Percentiles rank a stretch among this genome's conserved stretches.
Conservation (phyloP, 179 eudicot species). For the Spergularia azorica region DNA sequence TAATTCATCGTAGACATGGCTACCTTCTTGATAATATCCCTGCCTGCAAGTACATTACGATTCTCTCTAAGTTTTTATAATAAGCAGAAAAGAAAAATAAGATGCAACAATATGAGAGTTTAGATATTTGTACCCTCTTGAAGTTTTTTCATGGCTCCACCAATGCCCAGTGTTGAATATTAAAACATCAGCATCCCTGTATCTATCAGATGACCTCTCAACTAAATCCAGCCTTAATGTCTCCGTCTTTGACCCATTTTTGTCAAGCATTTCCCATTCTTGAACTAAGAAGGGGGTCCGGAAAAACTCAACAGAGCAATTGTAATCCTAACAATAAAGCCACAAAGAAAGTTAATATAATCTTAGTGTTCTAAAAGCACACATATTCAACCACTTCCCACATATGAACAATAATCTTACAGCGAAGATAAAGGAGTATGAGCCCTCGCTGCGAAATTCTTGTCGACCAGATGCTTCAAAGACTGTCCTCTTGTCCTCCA, state of each 20-base stretch:
- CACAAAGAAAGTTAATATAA: conserved; percentile 9
- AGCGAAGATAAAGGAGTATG: conserved; percentile 58
- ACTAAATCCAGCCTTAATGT: conserved; percentile 48
- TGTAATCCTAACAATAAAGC: conserved; percentile 50
- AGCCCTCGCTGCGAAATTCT: conserved; percentile 56
- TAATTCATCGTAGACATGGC: conserved; percentile 66
- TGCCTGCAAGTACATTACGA: conserved; percentile 38
- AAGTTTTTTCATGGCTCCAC: conserved; percentile 58
- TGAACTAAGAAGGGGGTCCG: conserved; percentile 66
- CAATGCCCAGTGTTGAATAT: conserved; percentile 63
- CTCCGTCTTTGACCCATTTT: conserved; percentile 42
- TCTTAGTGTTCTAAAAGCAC: conserved; percentile 1
- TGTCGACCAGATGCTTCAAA: conserved; percentile 67
- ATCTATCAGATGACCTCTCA: conserved; percentile 41
- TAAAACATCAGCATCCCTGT: conserved; percentile 55
- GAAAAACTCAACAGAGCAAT: conserved; percentile 65
- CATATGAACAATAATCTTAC: conserved; percentile 21
- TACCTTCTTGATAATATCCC: conserved; percentile 92
- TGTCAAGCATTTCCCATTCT: conserved; percentile 51
- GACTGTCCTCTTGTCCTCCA: conserved; percentile 58
- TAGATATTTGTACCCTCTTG: conserved; percentile 36
- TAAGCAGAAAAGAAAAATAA: background rate
- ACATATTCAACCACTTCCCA: background rate
- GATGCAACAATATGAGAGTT: background rate
- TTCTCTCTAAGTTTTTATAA: conserved; percentile 3